Evolutionary conservation across 768 basidiomycete genomes (phyloP), one percentile per base, ranked within the genome.

Genomic region (Kwoniella sp.): DNA sequence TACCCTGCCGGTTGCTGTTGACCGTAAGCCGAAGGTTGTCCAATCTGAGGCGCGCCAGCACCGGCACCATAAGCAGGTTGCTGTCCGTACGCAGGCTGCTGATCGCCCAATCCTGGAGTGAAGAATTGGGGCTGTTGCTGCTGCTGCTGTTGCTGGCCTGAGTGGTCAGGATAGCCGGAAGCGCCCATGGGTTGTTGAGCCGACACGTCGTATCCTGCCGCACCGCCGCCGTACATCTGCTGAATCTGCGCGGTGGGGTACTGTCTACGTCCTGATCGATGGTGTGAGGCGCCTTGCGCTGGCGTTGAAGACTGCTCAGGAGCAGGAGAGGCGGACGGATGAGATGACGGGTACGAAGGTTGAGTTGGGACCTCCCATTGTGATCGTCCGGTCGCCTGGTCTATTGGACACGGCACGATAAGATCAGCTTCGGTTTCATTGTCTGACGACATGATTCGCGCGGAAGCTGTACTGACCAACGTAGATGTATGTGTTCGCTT

Each of bases 171-270:
- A 55, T 68, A 70, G n/a, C 59, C 65, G 17, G 71, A 60, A 15
- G 34, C 34, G n/a, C n/a, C n/a, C 25, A 38, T 45, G 22, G 74
- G 75, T 4, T 82, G 82, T 59, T 83, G 83, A 65, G 85, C 83
- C n/a, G 82, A 83, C 51, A 84, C 82, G 34, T 75, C 81, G 84
- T 83, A 77, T 84, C 85, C 61, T 83, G 82, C 55, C 72, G 81
- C 52, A 12, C 77, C 81, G 72, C 82, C 51, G 11, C 77, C 81
- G 30, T 81, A 82, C 80, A 86, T 74, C 80, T 87, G 79, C 83
- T 87, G 85, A 26, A 81, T 92, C 81, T 96, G 93, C 12, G 91
- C 93, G 2, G 91, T 88, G 55, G 94, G 94, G 79, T 97, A 97
- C 81, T 95, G 93, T 51, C 94, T 88, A 50, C 81, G 52, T 71